phyloP scores from a whole-genome alignment of 2,329 filamentous ascomycete species.

The Verticillium nonalfalfae region DNA sequence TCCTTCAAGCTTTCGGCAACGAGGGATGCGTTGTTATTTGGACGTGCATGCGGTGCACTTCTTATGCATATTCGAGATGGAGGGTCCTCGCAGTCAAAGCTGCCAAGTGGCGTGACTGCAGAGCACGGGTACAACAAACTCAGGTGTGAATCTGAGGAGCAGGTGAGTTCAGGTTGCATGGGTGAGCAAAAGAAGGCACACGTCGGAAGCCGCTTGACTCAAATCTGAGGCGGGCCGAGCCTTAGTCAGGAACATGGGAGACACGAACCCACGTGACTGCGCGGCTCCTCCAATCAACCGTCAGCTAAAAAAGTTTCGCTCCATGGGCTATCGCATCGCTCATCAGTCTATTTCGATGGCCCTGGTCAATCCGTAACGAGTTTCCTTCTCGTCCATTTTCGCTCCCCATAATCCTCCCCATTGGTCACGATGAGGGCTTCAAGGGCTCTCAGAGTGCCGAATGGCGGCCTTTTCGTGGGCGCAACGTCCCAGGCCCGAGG shows the following conservation, averaged over 20 bases:
- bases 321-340: slow-evolving; percentile 11
- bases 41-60: neutral
- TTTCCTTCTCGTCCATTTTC: slow-evolving; percentile 1
- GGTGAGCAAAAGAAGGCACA: too few species aligned
- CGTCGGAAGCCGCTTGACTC: too few species aligned
- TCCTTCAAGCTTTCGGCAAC: too few species aligned
- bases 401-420: slow-evolving; percentile 1
- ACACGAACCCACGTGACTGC: slow-evolving; percentile 12
- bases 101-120: too few species aligned
- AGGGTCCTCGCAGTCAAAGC: too few species aligned
- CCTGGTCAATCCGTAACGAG: slow-evolving; percentile 2
- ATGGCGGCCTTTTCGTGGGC: slow-evolving; percentile 27
- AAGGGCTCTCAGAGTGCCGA: slow-evolving; percentile 32
- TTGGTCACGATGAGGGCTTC: slow-evolving; percentile 30
- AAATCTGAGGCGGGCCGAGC: neutral
- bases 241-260: slow-evolving; percentile 1
- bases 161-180: too few species aligned
- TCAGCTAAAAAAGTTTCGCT: slow-evolving; percentile 16
- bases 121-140: too few species aligned
- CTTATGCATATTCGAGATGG: too few species aligned
- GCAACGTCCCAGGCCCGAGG: slow-evolving; percentile 18
- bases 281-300: slow-evolving; percentile 6
- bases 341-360: slow-evolving; percentile 10
- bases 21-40: too few species aligned
- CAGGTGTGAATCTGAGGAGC: too few species aligned